Evolutionary conservation across 495 filamentous ascomycete species (phyloP), one percentile per base, ranked within the genome.

Genomic region (Cryomyces minteri): DNA sequence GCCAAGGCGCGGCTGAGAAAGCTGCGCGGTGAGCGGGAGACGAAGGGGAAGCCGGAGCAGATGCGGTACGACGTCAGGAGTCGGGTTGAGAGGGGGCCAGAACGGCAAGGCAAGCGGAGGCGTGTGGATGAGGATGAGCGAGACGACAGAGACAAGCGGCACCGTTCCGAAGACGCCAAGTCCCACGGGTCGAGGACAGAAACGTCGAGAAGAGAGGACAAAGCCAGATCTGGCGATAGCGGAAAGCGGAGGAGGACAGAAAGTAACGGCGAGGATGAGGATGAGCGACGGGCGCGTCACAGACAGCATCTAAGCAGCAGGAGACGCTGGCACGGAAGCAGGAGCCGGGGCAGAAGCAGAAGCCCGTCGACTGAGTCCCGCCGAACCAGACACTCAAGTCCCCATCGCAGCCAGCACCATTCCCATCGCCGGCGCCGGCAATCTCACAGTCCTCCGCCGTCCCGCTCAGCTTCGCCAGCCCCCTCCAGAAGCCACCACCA

Each of bases 1-100:
- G 62, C 73, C 49, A 55, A 77, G 67, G 65, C 69, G 14, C 67
- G 73, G 38, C 65, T 79, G 48, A 70, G 67, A 45, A 57, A 60
- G 60, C 67, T 76, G 45, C 56, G 60, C 42, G 46, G 18, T 25
- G 18, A 25, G 18, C 18, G 18, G 18, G 18, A 2, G 18, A 25
- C 18, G 18, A 25, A 25, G 18, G 18, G 18, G 18, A 56, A 6
- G 68, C 41, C 58, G 43, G 12, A 32, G 31, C 5, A 34, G 45
- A 52, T 68, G 65, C 31, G 62, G 10, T 59, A 66, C 33, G 18
- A 25, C 18, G 18, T 25, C 18, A 25, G 18, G 53, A 62, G 30
- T 57, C 70, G 29, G 65, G 63, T 28, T 56, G 60, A 36, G 62
- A 58, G 66, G 31, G 59, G 62, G 39, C 55, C 50, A 34, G 66